These are phyloP conservation scores for Blastomyces emzantsi DNA, from an alignment of 2,329 filamentous ascomycete genomes.

Conservation along the genomic window DNA sequence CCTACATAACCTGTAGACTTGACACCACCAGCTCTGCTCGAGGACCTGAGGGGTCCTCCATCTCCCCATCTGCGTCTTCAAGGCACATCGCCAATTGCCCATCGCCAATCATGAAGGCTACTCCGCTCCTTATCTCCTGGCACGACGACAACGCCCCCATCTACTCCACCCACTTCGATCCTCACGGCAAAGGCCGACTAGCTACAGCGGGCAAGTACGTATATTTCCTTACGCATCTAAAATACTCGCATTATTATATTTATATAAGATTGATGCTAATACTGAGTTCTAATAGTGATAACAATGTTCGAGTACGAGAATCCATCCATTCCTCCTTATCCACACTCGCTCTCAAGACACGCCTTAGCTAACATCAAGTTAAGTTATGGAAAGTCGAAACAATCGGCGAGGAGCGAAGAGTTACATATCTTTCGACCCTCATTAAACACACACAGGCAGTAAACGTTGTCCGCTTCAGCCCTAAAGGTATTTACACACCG, in stretches of 20 bases:
- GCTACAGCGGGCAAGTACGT: slow-evolving; percentile 76
- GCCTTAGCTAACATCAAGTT: slow-evolving; percentile 24
- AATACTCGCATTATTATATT: background rate
- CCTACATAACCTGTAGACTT: background rate
- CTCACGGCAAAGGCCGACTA: slow-evolving; percentile 78
- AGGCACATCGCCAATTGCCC: background rate
- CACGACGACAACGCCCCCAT: slow-evolving; percentile 95
- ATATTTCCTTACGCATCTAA: background rate
- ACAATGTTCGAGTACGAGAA: slow-evolving; percentile 76
- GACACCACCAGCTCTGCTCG: background rate
- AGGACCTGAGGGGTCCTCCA: background rate
- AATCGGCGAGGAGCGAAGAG: slow-evolving; percentile 75
- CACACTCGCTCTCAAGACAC: slow-evolving; percentile 13
- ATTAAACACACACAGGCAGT: slow-evolving; percentile 93
- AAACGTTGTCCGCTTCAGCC: slow-evolving; percentile 94
- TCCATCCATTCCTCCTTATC: slow-evolving; percentile 17
- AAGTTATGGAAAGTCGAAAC: slow-evolving; percentile 87
- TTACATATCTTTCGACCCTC: slow-evolving; percentile 85
- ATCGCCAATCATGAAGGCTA: slow-evolving; percentile 71
- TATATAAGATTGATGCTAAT: background rate
- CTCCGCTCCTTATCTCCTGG: slow-evolving; percentile 96
- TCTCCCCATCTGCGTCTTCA: background rate
- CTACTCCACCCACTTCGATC: slow-evolving; percentile 96
- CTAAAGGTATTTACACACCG: slow-evolving; percentile 58
- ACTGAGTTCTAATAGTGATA: slow-evolving; percentile 49